Base-by-base conservation (phyloP, 1,284 basidiomycete species). In the Austroboletus olivaceoglutinosus region DNA sequence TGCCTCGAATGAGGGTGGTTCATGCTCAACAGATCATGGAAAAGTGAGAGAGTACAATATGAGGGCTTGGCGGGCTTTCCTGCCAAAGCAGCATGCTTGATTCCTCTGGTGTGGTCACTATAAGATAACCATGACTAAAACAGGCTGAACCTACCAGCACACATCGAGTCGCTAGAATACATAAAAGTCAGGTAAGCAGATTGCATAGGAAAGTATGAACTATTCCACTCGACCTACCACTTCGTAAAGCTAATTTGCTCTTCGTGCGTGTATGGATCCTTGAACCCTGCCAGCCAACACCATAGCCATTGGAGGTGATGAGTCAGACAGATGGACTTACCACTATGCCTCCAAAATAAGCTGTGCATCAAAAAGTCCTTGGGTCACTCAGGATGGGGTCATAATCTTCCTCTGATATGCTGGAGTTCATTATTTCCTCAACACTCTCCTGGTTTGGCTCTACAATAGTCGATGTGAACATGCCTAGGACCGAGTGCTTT, bases 311-410 rank as follows among this genome's bases (percentile, higher is more conserved):
- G 5, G 23, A 23, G 13, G 23, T 6, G 10, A 3, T 3, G 5
- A 12, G 4, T 12, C n/a, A 1, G 21, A 21, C 18, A 37, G 49
- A n/a, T 78, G 8, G 73, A 58, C 70, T 40, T 53, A 74, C 81
- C 80, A 49, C 72, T 72, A 12, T 82, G 72, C 52, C 73, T 71
- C 82, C 82, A 85, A 54, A 74, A 74, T 30, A 83, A 54, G 8
- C 60, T 64, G 57, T 85, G 83, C 1, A 76, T 75, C 41, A 84
- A 67, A 65, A 70, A 78, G 58, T 84, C 82, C 58, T 84, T 84
- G 0, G 73, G 52, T 15, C 56, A 60, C 12, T 73, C 63, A 0
- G 76, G 75, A 36, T 77, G 57, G 0, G 82, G 81, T 3, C 56
- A 59, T 50, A 83, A 63, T 16, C 60, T 67, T n/a, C 60, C 54